Base-by-base conservation (phyloP, 2,329 filamentous ascomycete species). In the Alternaria sp. region DNA sequence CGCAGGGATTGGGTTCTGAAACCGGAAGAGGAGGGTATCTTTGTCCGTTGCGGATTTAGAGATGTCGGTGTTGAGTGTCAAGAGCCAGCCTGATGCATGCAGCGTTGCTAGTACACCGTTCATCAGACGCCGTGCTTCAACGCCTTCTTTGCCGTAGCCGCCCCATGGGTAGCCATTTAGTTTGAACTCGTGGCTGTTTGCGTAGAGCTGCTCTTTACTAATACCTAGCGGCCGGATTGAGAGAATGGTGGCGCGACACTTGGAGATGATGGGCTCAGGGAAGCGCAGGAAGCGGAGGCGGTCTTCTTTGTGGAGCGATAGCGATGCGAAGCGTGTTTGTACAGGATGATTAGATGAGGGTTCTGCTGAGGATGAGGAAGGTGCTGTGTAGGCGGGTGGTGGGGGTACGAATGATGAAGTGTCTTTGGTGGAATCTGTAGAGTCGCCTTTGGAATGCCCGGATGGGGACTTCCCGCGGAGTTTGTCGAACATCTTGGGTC, bases 11-110 rank as follows among this genome's bases (percentile, higher is more conserved):
- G 73, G 72, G 15, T 69, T 66, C 58, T 82, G 80, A 30, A 78
- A 70, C 3, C 80, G 67, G 60, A 83, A 82, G 18, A 82, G 57
- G 14, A 83, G 62, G 0, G 79, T 78, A 60, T 82, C 79, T 20
- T 60, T 60, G 15, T 60, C 51, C 20, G 46, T 21, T 10, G 60
- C 49, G 21, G 72, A 78, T 61, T 78, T 80, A 61, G 71, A 78
- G 3, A 79, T 64, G 64, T 82, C 79, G 3, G 80, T 78, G 18
- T 71, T 74, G 5, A 76, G 65, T 33, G 76, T 79, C 33, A 82
- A 55, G 3, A 82, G 74, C 80, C 81, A 82, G 3, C 81, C 81
- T 21, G 70, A 61, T 14, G 71, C 73, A 5, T 60, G 44, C 28
- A 60, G 50, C 3, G 51, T 60, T n/a, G 58, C 43, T 12, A 83